Percentiles rank a stretch among this genome's conserved stretches.
phyloP scores from a whole-genome alignment of 176 grass and related monocot species.

The Avena eriantha region DNA sequence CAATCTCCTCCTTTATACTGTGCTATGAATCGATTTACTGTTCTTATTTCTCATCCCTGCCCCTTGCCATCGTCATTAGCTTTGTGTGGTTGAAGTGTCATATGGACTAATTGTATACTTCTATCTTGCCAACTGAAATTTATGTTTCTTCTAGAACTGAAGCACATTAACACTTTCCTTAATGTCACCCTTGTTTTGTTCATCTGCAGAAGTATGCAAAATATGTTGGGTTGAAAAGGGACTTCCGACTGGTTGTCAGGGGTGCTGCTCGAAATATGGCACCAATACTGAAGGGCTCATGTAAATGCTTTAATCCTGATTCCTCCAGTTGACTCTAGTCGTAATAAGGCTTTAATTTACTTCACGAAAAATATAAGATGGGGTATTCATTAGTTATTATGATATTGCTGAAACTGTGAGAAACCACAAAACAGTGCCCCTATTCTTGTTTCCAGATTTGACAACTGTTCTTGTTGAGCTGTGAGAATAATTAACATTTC shows the following conservation, averaged over 20 bases:
- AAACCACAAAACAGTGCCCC: not conserved
- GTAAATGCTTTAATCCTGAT: slow-evolving; percentile 73
- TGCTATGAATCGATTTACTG: not conserved
- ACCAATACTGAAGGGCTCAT: slow-evolving; percentile 91
- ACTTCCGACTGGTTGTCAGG: slow-evolving; percentile 94
- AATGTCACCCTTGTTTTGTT: slow-evolving; percentile 26
- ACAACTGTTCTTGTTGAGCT: slow-evolving; percentile 22
- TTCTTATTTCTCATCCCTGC: slow-evolving; percentile 21
- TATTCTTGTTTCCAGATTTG: slow-evolving; percentile 30
- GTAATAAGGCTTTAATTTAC: slow-evolving; percentile 32
- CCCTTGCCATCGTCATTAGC: not conserved
- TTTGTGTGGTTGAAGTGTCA: not conserved
- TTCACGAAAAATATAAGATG: slow-evolving; percentile 2
- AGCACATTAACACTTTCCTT: not conserved
- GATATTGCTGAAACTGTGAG: slow-evolving; percentile 10
- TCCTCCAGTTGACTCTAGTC: slow-evolving; percentile 35
- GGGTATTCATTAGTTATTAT: slow-evolving; percentile 29
- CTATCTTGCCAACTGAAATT: slow-evolving; percentile 2
- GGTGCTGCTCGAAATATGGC: slow-evolving; percentile 97
- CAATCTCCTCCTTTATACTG: not conserved
- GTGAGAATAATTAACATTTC: not conserved
- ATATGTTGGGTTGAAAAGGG: slow-evolving; percentile 93
- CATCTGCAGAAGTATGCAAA: slow-evolving; percentile 89
- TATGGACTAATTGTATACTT: not conserved
- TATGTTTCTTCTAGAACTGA: not conserved